Evolutionary conservation across 768 basidiomycete species (phyloP).

Genomic region (Podaxis sp.): DNA sequence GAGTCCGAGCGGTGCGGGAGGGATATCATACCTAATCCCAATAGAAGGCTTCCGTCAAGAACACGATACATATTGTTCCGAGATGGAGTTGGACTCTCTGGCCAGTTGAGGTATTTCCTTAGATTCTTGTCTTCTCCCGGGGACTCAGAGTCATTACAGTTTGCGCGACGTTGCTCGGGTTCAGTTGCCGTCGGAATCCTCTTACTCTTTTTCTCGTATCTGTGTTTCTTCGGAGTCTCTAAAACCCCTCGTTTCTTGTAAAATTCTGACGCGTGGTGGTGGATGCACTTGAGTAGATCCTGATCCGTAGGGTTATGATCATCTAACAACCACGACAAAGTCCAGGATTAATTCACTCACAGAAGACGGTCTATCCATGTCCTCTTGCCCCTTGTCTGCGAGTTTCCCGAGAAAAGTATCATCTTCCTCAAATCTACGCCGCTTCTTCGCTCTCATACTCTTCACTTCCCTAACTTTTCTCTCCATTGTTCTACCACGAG

Average conservation of each 20-base stretch:
- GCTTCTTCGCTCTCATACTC: background rate
- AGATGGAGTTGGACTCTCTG: background rate
- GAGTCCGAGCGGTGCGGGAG: background rate
- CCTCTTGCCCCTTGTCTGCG: background rate
- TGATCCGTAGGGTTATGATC: background rate
- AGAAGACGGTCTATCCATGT: background rate
- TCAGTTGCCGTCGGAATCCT: background rate
- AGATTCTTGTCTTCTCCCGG: background rate
- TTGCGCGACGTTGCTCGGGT: background rate
- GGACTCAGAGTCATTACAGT: background rate
- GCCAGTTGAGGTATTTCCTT: background rate
- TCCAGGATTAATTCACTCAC: background rate
- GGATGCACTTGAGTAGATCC: background rate
- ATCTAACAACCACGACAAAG: background rate
- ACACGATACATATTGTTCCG: background rate
- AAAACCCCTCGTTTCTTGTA: background rate
- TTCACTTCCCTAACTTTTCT: background rate
- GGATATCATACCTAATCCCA: background rate
- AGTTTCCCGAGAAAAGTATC: background rate
- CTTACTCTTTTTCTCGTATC: background rate
- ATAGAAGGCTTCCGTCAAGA: background rate
- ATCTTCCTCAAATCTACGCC: background rate
- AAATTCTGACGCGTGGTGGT: background rate
- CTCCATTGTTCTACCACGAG: background rate
- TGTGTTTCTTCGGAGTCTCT: background rate